Conservation (phyloP, 2,329 filamentous ascomycete genomes). For the Xylariaceae sp. region DNA sequence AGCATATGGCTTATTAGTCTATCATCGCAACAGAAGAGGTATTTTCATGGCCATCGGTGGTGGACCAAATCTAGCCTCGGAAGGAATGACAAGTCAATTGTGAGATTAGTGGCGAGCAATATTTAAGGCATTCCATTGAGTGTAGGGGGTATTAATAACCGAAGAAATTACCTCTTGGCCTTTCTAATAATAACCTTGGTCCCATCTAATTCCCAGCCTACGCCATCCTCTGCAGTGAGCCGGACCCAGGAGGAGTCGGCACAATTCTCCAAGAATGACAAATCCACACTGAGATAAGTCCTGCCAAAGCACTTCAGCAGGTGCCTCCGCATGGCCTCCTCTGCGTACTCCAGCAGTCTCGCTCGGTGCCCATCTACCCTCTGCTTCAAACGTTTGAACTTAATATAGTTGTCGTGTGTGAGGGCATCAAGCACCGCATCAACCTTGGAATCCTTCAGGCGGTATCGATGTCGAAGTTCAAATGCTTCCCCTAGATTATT, state of each 20-base stretch:
- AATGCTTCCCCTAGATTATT: slow-evolving; percentile 77
- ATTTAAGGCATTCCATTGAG: slow-evolving; percentile 8
- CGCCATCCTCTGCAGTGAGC: slow-evolving; percentile 70
- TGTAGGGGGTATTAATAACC: slow-evolving; percentile 37
- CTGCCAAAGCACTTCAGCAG: slow-evolving; percentile 86
- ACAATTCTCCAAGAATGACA: slow-evolving; percentile 71
- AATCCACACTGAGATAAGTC: slow-evolving; percentile 77
- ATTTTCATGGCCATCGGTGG: background rate
- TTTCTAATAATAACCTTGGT: slow-evolving; percentile 77
- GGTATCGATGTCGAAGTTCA: slow-evolving; percentile 66
- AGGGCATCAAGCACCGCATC: slow-evolving; percentile 73
- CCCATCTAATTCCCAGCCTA: slow-evolving; percentile 84
- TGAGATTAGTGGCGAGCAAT: background rate
- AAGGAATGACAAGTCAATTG: background rate
- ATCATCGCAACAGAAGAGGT: background rate
- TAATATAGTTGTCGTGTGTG: slow-evolving; percentile 81
- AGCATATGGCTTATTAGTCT: background rate
- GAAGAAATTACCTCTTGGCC: slow-evolving; percentile 48
- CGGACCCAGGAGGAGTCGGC: slow-evolving; percentile 75
- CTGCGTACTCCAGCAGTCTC: slow-evolving; percentile 81
- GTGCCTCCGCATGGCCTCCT: slow-evolving; percentile 74
- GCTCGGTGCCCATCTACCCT: slow-evolving; percentile 82
- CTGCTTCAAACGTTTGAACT: slow-evolving; percentile 74
- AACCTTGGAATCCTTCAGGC: slow-evolving; percentile 70
- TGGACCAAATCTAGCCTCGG: slow-evolving; percentile 14